phyloP scores from a whole-genome alignment of 805 yeast genomes.

The Osmozyma mogii region DNA sequence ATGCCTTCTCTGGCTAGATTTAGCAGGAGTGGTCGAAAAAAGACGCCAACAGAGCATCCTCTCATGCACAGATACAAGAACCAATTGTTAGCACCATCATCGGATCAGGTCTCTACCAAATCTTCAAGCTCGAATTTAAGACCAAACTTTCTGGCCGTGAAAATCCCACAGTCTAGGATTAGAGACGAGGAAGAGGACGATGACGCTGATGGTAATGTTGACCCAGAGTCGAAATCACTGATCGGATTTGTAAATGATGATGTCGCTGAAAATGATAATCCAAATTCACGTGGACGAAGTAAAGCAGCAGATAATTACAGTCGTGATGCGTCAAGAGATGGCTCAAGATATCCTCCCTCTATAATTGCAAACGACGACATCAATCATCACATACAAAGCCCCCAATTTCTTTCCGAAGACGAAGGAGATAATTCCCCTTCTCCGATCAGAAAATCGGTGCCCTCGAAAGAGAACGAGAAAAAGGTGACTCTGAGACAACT shows the following conservation, averaged over 20 bases:
- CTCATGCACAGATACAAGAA: conserved; percentile 3
- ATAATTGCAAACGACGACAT: conserved; percentile 30
- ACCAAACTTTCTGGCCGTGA: conserved; percentile 65
- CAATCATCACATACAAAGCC: conserved; percentile 26
- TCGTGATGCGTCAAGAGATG: neutral
- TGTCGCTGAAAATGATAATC: conserved; percentile 14
- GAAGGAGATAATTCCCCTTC: too few species aligned
- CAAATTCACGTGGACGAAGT: neutral
- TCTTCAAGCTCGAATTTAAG: conserved; percentile 33
- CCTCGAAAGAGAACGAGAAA: conserved; percentile 3
- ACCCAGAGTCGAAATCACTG: conserved; percentile 39
- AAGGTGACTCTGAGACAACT: conserved; percentile 26
- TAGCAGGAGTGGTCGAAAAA: too few species aligned
- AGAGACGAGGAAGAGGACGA: conserved; percentile 60
- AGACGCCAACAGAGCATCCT: neutral
- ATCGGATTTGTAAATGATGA: conserved; percentile 50
- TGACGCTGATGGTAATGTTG: conserved; percentile 12
- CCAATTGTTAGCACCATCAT: conserved; percentile 3
- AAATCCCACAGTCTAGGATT: conserved; percentile 60
- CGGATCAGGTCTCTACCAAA: conserved; percentile 24
- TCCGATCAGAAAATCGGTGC: neutral
- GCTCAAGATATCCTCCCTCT: conserved; percentile 18
- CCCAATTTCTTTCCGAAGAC: conserved; percentile 23
- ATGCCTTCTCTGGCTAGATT: too few species aligned
- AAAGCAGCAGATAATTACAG: neutral